Conservation (phyloP, 1,284 basidiomycete genomes). For the Sporisorium scitamineum region DNA sequence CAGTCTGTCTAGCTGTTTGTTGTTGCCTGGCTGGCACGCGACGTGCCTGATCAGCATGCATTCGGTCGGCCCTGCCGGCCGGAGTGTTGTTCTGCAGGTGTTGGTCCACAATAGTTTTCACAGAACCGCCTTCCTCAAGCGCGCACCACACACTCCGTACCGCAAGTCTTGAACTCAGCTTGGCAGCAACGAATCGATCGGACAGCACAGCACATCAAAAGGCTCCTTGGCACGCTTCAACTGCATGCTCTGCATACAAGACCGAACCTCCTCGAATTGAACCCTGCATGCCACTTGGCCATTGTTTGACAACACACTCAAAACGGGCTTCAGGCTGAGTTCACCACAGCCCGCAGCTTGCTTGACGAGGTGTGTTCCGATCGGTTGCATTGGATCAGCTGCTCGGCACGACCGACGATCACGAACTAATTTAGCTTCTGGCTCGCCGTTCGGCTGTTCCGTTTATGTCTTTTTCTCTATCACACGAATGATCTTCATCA, state of each 20-base stretch:
- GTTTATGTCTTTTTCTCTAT: not conserved
- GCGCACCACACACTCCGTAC: not conserved
- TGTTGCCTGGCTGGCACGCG: conserved; percentile 6
- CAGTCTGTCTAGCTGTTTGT: not conserved
- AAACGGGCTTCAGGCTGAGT: not conserved
- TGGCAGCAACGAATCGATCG: no score
- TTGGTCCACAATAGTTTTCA: not conserved
- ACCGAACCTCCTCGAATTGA: conserved; percentile 29
- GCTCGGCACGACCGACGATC: conserved; percentile 1
- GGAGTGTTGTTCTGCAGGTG: conserved; percentile 8
- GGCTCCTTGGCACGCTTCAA: conserved; percentile 5
- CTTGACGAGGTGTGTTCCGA: not conserved
- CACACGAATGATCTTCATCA: not conserved
- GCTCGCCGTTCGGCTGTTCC: conserved; percentile 5
- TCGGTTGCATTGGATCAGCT: conserved; percentile 6
- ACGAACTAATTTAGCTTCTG: not conserved
- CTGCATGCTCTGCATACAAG: conserved; percentile 29
- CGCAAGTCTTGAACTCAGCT: no score
- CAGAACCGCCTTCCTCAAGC: not conserved
- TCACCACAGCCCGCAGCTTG: not conserved
- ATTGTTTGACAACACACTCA: not conserved
- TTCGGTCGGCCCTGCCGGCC: not conserved
- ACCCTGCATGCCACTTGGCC: conserved; percentile 21
- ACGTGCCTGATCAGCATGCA: conserved; percentile 9
- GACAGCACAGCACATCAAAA: not conserved